phyloP scores from a whole-genome alignment of 495 filamentous ascomycete species.

The Articulospora tetracladia region DNA sequence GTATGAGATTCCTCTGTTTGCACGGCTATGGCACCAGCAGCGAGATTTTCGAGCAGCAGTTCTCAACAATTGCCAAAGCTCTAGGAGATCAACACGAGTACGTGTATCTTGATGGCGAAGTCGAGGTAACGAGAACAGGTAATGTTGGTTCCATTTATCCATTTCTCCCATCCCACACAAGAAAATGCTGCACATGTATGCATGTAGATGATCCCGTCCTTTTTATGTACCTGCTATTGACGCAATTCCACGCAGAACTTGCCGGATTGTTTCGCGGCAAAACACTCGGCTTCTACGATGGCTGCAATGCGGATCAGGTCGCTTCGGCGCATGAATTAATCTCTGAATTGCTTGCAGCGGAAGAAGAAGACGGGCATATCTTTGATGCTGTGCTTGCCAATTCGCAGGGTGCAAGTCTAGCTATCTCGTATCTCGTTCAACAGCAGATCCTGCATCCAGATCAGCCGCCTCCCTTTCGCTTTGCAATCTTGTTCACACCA shows the following conservation, averaged over 20 bases:
- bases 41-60: slow-evolving; percentile 8
- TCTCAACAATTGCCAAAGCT: not conserved
- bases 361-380: slow-evolving; percentile 11
- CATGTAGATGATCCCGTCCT: not conserved
- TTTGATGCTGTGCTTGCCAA: slow-evolving; percentile 21
- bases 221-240: not conserved
- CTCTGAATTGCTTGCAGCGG: not conserved
- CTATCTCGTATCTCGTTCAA: slow-evolving; percentile 2
- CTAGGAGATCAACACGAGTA: slow-evolving; percentile 4
- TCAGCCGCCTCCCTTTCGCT: slow-evolving; percentile 6
- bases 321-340: slow-evolving; percentile 1
- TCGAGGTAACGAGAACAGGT: slow-evolving; percentile 6
- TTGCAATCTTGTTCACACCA: slow-evolving; percentile 7
- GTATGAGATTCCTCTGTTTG: slow-evolving; percentile 4
- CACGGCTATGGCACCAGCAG: slow-evolving; percentile 10
- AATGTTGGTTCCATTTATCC: not conserved
- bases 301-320: not conserved
- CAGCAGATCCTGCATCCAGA: not conserved
- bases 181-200: not conserved
- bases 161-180: not conserved
- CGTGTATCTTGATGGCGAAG: slow-evolving; percentile 10
- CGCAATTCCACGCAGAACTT: not conserved
- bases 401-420: slow-evolving; percentile 12
- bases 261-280: not conserved
- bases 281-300: slow-evolving; percentile 4